Percentiles rank a stretch among this genome's conserved stretches.
phyloP scores from a whole-genome alignment of 2,329 filamentous ascomycete species.

The Knufia petricola region DNA sequence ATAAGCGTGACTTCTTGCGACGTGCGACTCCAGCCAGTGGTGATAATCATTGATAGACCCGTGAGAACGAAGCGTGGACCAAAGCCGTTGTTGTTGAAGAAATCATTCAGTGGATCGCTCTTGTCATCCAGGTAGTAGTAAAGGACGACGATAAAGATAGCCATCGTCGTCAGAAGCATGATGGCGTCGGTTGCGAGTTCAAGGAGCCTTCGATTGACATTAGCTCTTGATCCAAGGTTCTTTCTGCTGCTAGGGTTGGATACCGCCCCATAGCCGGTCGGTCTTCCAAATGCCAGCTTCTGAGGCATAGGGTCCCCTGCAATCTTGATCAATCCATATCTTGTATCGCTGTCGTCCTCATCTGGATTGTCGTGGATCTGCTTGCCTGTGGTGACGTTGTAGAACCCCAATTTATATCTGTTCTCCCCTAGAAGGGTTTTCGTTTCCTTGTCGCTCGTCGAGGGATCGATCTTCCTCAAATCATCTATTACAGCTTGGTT shows the following conservation, averaged over 20 bases:
- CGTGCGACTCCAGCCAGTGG: constrained; percentile 10
- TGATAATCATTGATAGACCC: constrained; percentile 8
- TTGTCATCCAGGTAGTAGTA: constrained; percentile 10
- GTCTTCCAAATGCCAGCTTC: background rate
- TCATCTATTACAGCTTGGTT: constrained; percentile 7
- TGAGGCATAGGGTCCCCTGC: background rate
- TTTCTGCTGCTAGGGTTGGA: background rate
- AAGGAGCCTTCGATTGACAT: background rate
- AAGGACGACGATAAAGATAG: constrained; percentile 11
- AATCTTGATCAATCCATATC: constrained; percentile 4
- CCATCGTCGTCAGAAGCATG: constrained; percentile 10
- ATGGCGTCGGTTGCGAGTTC: constrained; percentile 6
- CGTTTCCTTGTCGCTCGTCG: constrained; percentile 2
- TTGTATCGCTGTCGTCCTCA: background rate
- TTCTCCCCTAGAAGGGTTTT: background rate
- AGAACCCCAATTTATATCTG: constrained; percentile 8
- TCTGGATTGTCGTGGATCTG: background rate
- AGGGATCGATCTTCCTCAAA: constrained; percentile 2
- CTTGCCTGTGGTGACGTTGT: constrained; percentile 7
- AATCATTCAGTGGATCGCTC: constrained; percentile 11
- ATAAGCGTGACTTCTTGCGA: constrained; percentile 14
- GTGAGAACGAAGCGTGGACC: constrained; percentile 13
- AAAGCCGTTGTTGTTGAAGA: constrained; percentile 11
- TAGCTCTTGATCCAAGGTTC: background rate
- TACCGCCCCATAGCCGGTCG: background rate